phyloP scores from a whole-genome alignment of 495 filamentous ascomycete genomes.

The Neurospora tetraspora region DNA sequence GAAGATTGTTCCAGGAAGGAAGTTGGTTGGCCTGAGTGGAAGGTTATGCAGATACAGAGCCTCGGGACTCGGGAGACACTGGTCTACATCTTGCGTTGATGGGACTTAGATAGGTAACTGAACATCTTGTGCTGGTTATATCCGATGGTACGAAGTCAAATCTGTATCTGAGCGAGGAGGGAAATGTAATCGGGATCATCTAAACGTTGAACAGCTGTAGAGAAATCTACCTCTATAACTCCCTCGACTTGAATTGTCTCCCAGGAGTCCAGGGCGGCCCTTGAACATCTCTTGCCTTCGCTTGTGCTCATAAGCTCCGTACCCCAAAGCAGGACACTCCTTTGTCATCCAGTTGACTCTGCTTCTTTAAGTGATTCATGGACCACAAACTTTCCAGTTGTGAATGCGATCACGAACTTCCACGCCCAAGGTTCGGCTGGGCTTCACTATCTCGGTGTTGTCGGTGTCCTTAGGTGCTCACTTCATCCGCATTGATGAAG shows the following conservation, averaged over 20 bases:
- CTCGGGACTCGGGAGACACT: neutral
- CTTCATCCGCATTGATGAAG: neutral
- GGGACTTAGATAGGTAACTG: no score
- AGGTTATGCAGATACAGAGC: neutral
- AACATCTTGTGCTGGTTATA: neutral
- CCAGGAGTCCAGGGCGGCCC: neutral
- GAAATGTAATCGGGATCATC: no score
- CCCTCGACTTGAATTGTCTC: neutral
- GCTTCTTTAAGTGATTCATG: neutral
- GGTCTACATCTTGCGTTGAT: neutral
- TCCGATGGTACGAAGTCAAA: no score
- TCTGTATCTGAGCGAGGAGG: no score
- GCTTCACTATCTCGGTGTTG: neutral
- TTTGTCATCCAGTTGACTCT: neutral
- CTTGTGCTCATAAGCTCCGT: neutral
- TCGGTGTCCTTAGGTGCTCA: neutral
- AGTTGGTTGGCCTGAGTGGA: neutral
- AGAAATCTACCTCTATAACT: neutral
- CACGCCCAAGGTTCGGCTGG: neutral
- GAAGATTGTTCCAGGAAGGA: constrained; percentile 23
- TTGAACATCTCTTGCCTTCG: neutral
- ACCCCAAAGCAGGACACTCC: neutral
- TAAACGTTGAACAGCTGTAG: no score
- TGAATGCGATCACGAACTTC: neutral
- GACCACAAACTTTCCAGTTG: neutral